Percentiles rank a stretch among this genome's conserved stretches.
Evolutionary conservation across 169 alveolate genomes (phyloP).

Genomic region (Perkinsus olseni): DNA sequence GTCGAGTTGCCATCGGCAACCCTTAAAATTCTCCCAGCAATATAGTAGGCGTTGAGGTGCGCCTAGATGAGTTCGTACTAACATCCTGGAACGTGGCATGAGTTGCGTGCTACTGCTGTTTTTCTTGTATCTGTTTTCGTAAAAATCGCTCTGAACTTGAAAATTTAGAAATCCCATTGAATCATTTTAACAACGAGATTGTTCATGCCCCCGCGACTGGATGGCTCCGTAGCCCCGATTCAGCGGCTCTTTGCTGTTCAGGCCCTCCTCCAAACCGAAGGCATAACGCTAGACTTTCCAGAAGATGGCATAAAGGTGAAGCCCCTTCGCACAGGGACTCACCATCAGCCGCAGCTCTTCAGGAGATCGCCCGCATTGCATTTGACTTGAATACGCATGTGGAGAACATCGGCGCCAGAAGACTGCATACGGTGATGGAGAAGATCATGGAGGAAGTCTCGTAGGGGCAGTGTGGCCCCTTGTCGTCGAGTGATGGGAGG

Average conservation of each 20-base stretch:
- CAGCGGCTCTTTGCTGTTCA: no score
- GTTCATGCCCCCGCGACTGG: no score
- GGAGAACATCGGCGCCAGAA: constrained; percentile 81
- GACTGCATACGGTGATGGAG: constrained; percentile 75
- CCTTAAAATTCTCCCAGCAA: neutral
- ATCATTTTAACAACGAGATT: no score
- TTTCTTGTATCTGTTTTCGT: no score
- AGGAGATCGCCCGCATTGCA: constrained; percentile 43
- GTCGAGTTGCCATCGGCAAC: no score
- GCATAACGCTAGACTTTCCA: constrained; percentile 46
- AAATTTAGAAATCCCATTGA: no score
- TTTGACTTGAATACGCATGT: constrained; percentile 57
- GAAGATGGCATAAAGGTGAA: constrained; percentile 47
- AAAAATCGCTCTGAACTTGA: no score
- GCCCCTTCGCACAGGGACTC: neutral
- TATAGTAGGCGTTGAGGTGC: no score
- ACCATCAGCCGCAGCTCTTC: constrained; percentile 13
- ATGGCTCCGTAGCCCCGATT: no score
- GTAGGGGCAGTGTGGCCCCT: neutral
- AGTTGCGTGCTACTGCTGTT: no score
- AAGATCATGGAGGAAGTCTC: constrained; percentile 21
- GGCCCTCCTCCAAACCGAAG: constrained; percentile 69
- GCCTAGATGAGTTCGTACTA: no score
- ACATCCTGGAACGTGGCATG: no score
- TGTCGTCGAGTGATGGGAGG: neutral